Conservation (phyloP, 306 rosid species). For the Acacia acuminata region DNA sequence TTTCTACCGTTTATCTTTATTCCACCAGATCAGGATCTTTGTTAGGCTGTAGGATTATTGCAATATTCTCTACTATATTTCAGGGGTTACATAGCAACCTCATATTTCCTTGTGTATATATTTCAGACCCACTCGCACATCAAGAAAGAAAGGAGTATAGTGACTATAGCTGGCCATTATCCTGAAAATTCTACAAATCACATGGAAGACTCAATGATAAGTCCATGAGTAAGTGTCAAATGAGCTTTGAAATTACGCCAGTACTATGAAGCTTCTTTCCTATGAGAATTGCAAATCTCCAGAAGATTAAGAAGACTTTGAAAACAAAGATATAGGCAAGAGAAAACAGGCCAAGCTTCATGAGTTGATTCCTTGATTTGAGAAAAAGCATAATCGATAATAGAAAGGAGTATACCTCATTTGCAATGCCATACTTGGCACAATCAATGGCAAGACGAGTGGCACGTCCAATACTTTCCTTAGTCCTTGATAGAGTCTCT, state of each 20-base stretch:
- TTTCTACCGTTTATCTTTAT: neutral
- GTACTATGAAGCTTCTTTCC: neutral
- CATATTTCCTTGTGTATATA: neutral
- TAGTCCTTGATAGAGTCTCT: slow-evolving; percentile 98
- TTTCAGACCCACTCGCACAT: neutral
- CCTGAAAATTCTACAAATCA: neutral
- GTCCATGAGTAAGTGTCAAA: neutral
- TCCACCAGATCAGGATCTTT: neutral
- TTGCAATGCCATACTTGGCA: slow-evolving; percentile 97
- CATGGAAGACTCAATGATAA: neutral
- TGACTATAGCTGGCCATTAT: neutral
- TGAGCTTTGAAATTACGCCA: neutral
- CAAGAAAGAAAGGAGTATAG: neutral
- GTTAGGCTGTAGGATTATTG: neutral
- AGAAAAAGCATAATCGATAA: slow-evolving; percentile 6
- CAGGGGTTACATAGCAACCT: neutral
- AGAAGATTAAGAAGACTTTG: slow-evolving; percentile 10
- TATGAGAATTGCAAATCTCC: neutral
- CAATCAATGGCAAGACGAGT: slow-evolving; percentile 99
- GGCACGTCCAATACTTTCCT: slow-evolving; percentile 99
- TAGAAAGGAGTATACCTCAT: slow-evolving; percentile 63
- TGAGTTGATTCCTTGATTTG: slow-evolving; percentile 16
- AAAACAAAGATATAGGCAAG: neutral
- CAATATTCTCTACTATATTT: neutral
- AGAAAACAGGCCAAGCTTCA: neutral